Base-by-base conservation (phyloP, 805 yeast species). In the Wickerhamiella domercqiae region DNA sequence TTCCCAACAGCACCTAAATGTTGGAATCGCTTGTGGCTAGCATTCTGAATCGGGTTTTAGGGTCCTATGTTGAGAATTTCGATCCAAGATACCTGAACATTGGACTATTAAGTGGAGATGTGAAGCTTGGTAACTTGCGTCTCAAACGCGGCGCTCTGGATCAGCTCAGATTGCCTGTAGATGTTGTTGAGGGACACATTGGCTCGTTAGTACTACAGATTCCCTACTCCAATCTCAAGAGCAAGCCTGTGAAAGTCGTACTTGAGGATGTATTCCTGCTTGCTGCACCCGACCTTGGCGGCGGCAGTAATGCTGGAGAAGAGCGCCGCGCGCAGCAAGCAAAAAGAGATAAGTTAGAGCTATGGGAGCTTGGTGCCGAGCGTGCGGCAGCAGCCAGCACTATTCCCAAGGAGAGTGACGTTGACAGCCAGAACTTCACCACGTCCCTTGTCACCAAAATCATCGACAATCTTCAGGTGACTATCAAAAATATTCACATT, bases 51-150 rank as follows among this genome's bases (percentile, higher is more conserved):
- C 50, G 63, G 35, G 54, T 61, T 41, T 50, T 62, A 38, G 66
- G 51, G 17, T 44, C 52, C 21, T 83, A 84, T 56, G 84, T 87
- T 35, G 94, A 93, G 60, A 81, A 93, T 59, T 90, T 90, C 57
- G 98, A 90, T 60, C 84, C 97, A 14, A 81, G 80, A 47, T 95
- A 90, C 53, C 63, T 90, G 51, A 86, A 90, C 49, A 86, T 90
- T 39, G 98, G 97, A 4, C 84, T 90, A 24, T 86, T 97, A 94
- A 73, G 84, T 50, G 99, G 99, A 26, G 97, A 90, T 63, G 97
- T 86, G 21, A 81, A 81, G 54, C 64, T 90, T 38, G 68, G 67
- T 44, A 75, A 86, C 54, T 67, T 93, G 43, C 69, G 76, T 40
- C 63, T 90, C 41, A 83, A 81, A 59, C 78, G 79, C 43, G 96